A percentile compares a stretch with the other conserved stretches of the same genome.
These are phyloP conservation scores for Pestalotiopsis sp. DNA, from an alignment of 2,329 filamentous ascomycete genomes.

Conservation along the genomic window DNA sequence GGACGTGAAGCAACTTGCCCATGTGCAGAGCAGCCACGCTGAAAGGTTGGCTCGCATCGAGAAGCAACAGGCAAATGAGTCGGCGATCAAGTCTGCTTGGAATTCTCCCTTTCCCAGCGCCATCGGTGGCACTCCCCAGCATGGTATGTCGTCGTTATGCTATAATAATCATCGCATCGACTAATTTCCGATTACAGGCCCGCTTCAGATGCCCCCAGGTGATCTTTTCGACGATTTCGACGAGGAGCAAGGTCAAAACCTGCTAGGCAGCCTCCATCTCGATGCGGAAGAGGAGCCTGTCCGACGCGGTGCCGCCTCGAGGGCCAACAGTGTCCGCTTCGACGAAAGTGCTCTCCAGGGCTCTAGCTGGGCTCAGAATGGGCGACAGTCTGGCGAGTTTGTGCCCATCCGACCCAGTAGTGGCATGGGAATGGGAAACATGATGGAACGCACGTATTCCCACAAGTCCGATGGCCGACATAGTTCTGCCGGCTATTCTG, in stretches of 20 bases:
- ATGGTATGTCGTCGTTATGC: constrained; percentile 63
- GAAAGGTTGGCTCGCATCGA: constrained; percentile 65
- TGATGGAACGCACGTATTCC: constrained; percentile 90
- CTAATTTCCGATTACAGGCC: constrained; percentile 55
- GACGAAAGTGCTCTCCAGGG: constrained; percentile 94
- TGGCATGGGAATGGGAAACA: constrained; percentile 76
- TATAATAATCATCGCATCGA: constrained; percentile 16
- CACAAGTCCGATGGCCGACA: constrained; percentile 96
- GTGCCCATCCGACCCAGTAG: constrained; percentile 76
- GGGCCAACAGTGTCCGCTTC: constrained; percentile 96
- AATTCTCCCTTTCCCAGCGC: constrained; percentile 90
- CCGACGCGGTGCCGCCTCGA: constrained; percentile 82
- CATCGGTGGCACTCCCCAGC: constrained; percentile 80
- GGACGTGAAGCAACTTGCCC: constrained; percentile 70
- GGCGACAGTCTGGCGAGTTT: constrained; percentile 82
- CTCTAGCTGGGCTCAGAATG: constrained; percentile 80
- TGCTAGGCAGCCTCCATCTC: constrained; percentile 80
- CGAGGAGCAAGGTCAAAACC: constrained; percentile 80
- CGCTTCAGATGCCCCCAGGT: constrained; percentile 75
- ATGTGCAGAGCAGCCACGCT: constrained; percentile 63
- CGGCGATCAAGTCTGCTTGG: constrained; percentile 84
- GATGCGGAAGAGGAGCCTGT: constrained; percentile 87
- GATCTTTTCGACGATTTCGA: constrained; percentile 92
- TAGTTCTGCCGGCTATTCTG: constrained; percentile 87
- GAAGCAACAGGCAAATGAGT: constrained; percentile 69